These are phyloP conservation scores for Colletotrichum sp. DNA, from an alignment of 2,329 filamentous ascomycete species.

Conservation along the genomic window DNA sequence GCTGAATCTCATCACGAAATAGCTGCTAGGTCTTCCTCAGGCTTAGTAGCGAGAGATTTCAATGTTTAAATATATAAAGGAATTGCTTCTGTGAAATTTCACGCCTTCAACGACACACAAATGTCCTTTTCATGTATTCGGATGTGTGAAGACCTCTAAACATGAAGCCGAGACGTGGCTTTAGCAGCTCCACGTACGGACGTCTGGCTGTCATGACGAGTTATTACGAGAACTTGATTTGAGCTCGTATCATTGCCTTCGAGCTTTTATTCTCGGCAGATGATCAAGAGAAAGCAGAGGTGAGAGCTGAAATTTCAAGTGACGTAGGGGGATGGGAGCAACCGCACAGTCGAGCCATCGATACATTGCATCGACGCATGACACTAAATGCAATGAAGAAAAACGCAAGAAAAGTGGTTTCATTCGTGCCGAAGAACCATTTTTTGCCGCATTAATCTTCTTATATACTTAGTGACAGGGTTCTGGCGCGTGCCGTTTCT, in stretches of 20 bases:
- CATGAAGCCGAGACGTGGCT: background rate
- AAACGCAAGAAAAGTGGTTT: too few relatives aligned
- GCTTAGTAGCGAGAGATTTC: background rate
- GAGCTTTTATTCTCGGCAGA: rapidly evolving
- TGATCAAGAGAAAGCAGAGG: rapidly evolving
- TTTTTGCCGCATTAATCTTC: background rate
- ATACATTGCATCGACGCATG: rapidly evolving
- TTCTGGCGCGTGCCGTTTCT: background rate
- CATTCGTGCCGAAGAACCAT: too few relatives aligned
- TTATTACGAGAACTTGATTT: background rate
- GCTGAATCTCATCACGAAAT: too few relatives aligned
- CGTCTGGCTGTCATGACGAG: rapidly evolving
- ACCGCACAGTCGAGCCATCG: background rate
- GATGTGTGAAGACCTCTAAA: too few relatives aligned
- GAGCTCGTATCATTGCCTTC: rapidly evolving
- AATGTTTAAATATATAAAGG: background rate
- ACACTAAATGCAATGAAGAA: background rate
- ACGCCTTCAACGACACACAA: background rate
- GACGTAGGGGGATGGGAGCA: rapidly evolving
- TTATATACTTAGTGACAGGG: background rate
- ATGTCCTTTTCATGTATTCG: too few relatives aligned
- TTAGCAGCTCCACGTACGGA: background rate
- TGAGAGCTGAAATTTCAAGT: background rate
- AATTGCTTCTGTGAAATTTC: rapidly evolving
- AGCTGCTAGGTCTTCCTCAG: too few relatives aligned